A percentile compares a stretch with the other conserved stretches of the same genome.
phyloP scores from a whole-genome alignment of 768 basidiomycete species.

The Podaxis sp. region DNA sequence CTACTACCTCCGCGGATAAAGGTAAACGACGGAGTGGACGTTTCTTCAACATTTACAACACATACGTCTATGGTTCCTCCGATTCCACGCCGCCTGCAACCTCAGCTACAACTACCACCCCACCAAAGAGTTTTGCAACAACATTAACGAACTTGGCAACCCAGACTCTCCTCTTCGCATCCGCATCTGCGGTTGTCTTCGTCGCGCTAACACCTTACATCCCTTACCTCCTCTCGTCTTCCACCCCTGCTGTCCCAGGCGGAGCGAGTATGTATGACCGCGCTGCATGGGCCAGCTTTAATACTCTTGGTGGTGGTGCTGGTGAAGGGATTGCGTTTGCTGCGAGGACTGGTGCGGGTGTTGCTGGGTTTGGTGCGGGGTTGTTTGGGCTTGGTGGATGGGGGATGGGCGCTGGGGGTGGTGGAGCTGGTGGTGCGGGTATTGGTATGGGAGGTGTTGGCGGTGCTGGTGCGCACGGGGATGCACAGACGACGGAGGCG shows the following conservation, averaged over 20 bases:
- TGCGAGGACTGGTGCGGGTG: background rate
- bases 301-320: constrained; percentile 59
- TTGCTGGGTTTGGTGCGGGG: background rate
- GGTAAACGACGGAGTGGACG: constrained; percentile 36
- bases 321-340: constrained; percentile 6
- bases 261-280: constrained; percentile 73
- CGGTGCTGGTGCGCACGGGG: constrained; percentile 29
- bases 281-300: constrained; percentile 75
- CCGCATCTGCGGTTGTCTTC: constrained; percentile 58
- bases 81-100: constrained; percentile 27
- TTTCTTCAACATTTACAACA: constrained; percentile 88
- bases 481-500: constrained; percentile 33
- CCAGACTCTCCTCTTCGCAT: constrained; percentile 54
- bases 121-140: background rate
- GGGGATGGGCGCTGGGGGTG: constrained; percentile 12
- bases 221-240: constrained; percentile 28
- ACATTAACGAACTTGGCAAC: constrained; percentile 26
- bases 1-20: constrained; percentile 15
- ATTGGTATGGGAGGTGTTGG: constrained; percentile 63
- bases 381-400: background rate
- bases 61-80: constrained; percentile 42
- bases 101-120: constrained; percentile 9
- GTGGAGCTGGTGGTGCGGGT: constrained; percentile 31
- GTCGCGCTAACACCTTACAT: constrained; percentile 59
- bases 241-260: constrained; percentile 52